Percentiles rank a stretch among this genome's conserved stretches.
Conservation (phyloP, 768 basidiomycete species). For the Pleurotus tuber-regium region DNA sequence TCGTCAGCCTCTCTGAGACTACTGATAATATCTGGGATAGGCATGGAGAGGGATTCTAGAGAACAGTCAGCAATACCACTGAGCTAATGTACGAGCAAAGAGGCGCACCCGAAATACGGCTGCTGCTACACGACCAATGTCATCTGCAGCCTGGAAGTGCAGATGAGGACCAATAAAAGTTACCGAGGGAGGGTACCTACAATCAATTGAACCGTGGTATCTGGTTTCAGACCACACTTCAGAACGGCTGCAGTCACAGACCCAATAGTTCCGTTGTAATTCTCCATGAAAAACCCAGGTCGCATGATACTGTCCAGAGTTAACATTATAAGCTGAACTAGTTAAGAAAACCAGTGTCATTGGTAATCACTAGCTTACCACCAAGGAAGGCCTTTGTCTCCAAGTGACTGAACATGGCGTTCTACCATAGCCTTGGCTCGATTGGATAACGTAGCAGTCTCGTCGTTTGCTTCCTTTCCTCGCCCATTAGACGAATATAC, state of each 20-base stretch:
- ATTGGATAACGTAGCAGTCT: slow-evolving; percentile 21
- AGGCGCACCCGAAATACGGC: slow-evolving; percentile 27
- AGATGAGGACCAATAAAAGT: background rate
- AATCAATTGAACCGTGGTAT: slow-evolving; percentile 30
- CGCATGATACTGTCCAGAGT: slow-evolving; percentile 40
- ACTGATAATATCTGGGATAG: slow-evolving; percentile 23
- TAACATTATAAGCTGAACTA: too few relatives aligned
- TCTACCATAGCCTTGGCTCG: slow-evolving; percentile 37
- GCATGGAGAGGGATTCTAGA: slow-evolving; percentile 26
- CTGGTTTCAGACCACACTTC: slow-evolving; percentile 28
- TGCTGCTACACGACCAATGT: slow-evolving; percentile 32
- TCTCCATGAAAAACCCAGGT: slow-evolving; percentile 44
- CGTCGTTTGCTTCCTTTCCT: slow-evolving; percentile 33
- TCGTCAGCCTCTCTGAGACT: slow-evolving; percentile 28
- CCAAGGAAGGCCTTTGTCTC: slow-evolving; percentile 30
- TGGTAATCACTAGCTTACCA: too few relatives aligned
- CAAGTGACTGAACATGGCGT: slow-evolving; percentile 28
- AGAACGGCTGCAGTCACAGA: slow-evolving; percentile 31
- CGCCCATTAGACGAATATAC: slow-evolving; percentile 38
- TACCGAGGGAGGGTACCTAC: slow-evolving; percentile 20
- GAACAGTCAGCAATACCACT: background rate
- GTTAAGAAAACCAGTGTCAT: too few relatives aligned
- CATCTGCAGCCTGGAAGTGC: slow-evolving; percentile 25
- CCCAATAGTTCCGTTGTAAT: slow-evolving; percentile 36
- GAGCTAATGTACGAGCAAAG: background rate